These are phyloP conservation scores for Ophiostoma piceae DNA, from an alignment of 2,329 filamentous ascomycete species.

Conservation along the genomic window DNA sequence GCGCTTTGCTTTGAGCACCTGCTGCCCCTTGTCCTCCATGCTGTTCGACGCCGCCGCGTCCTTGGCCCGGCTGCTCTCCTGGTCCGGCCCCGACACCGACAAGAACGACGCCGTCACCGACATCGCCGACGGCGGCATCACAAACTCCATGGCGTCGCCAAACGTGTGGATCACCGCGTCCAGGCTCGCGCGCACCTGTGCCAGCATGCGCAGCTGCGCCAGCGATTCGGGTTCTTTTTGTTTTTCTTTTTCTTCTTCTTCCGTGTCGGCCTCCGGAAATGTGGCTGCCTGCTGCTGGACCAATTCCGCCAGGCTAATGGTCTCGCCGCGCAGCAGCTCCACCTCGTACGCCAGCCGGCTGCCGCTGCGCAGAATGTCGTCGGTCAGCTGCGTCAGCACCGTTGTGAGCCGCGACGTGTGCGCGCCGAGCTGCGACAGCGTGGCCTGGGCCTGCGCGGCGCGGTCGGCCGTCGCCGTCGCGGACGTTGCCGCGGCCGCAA, in stretches of 20 bases:
- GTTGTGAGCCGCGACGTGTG: slow-evolving; percentile 79
- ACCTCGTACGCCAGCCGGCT: slow-evolving; percentile 90
- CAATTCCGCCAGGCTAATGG: slow-evolving; percentile 71
- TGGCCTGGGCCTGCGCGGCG: slow-evolving; percentile 71
- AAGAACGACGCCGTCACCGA: slow-evolving; percentile 81
- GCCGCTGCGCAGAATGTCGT: slow-evolving; percentile 87
- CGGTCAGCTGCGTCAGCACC: slow-evolving; percentile 80
- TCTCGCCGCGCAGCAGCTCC: slow-evolving; percentile 84
- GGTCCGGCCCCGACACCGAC: slow-evolving; percentile 80
- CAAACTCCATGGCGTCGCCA: slow-evolving; percentile 93
- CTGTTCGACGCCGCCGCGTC: neutral
- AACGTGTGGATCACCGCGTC: slow-evolving; percentile 88
- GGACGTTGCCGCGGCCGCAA: slow-evolving; percentile 24
- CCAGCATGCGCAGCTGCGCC: slow-evolving; percentile 73
- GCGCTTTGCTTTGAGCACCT: slow-evolving; percentile 64
- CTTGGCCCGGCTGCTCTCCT: slow-evolving; percentile 40
- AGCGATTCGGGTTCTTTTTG: slow-evolving; percentile 63
- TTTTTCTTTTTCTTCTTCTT: neutral
- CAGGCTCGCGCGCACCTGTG: slow-evolving; percentile 73
- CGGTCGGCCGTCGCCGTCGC: slow-evolving; percentile 40
- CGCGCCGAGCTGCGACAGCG: slow-evolving; percentile 82
- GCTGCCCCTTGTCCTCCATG: slow-evolving; percentile 80
- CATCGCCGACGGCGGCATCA: slow-evolving; percentile 79
- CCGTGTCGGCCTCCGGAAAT: slow-evolving; percentile 55
- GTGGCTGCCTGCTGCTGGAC: slow-evolving; percentile 49